Percentiles rank a stretch among this genome's conserved stretches.
These are phyloP conservation scores for Blastocystis sp. DNA, from an alignment of 352 stramenopile species.

Conservation along the genomic window DNA sequence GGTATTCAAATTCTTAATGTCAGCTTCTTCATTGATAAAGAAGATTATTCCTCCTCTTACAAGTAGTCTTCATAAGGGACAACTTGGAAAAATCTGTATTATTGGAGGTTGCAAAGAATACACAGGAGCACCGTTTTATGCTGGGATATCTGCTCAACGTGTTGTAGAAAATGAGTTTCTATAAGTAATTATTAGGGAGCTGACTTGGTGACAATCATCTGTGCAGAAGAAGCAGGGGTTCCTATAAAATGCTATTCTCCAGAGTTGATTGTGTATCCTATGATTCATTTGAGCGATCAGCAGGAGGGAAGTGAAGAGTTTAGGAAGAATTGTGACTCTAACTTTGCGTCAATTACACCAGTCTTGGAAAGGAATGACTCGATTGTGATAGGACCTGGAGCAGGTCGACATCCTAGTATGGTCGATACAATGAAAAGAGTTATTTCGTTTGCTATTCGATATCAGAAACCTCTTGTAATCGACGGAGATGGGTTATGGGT, in stretches of 20 bases:
- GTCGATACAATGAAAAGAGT: conserved; percentile 73
- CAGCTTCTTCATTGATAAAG: neutral
- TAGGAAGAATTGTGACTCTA: neutral
- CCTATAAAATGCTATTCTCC: conserved; percentile 87
- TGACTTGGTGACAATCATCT: conserved; percentile 90
- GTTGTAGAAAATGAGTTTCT: conserved; percentile 63
- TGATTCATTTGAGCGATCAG: neutral
- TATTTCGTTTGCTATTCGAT: conserved; percentile 70
- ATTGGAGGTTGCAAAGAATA: conserved; percentile 89
- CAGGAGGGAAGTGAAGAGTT: neutral
- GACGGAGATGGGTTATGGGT: conserved; percentile 87
- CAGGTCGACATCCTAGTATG: conserved; percentile 80
- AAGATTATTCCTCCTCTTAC: conserved; percentile 14
- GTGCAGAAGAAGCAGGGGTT: conserved; percentile 80
- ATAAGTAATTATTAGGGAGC: conserved; percentile 69
- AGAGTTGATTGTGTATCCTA: conserved; percentile 57
- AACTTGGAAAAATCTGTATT: conserved; percentile 77
- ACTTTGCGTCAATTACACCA: neutral
- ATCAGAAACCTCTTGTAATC: conserved; percentile 78
- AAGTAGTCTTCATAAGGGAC: conserved; percentile 54
- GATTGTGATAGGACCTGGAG: conserved; percentile 82
- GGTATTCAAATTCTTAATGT: neutral
- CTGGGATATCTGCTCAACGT: conserved; percentile 82
- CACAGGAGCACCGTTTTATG: conserved; percentile 91
- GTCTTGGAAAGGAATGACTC: conserved; percentile 66